Percentiles rank a stretch among this genome's conserved stretches.
Evolutionary conservation across 2,329 filamentous ascomycete genomes (phyloP).

Genomic region (Colletotrichum sp.): DNA sequence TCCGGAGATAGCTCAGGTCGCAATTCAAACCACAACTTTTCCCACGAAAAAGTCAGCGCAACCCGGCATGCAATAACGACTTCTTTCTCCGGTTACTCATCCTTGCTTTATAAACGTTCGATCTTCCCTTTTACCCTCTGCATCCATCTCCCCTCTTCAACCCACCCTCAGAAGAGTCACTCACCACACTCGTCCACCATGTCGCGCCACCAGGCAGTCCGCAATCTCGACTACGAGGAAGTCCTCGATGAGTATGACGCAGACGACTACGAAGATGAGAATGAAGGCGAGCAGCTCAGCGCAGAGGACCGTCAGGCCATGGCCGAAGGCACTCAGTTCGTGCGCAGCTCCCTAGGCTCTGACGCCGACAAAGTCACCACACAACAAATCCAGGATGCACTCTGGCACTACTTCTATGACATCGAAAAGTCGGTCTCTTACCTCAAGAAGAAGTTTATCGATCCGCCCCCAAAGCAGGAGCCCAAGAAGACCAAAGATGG

Average conservation of each 20-base stretch:
- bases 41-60: not conserved
- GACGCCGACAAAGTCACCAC: slow-evolving; percentile 61
- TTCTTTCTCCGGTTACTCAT: not conserved
- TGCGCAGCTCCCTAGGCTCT: slow-evolving; percentile 68
- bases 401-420: slow-evolving; percentile 98
- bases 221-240: slow-evolving; percentile 55
- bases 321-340: slow-evolving; percentile 68
- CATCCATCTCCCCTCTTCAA: not conserved
- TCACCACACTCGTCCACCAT: slow-evolving; percentile 31
- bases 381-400: slow-evolving; percentile 80
- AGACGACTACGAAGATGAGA: slow-evolving; percentile 46
- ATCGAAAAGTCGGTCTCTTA: slow-evolving; percentile 85
- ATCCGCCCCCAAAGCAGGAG: slow-evolving; percentile 43
- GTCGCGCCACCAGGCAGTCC: slow-evolving; percentile 53
- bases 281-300: slow-evolving; percentile 51
- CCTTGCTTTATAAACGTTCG: not conserved
- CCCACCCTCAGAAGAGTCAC: not conserved
- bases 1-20: not conserved
- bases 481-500: slow-evolving; percentile 47
- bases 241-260: slow-evolving; percentile 55
- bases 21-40: not conserved
- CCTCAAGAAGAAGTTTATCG: slow-evolving; percentile 69
- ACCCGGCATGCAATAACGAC: not conserved
- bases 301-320: slow-evolving; percentile 57
- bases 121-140: not conserved